phyloP scores from a whole-genome alignment of 176 grass and related monocot genomes.

The Juncus effusus region DNA sequence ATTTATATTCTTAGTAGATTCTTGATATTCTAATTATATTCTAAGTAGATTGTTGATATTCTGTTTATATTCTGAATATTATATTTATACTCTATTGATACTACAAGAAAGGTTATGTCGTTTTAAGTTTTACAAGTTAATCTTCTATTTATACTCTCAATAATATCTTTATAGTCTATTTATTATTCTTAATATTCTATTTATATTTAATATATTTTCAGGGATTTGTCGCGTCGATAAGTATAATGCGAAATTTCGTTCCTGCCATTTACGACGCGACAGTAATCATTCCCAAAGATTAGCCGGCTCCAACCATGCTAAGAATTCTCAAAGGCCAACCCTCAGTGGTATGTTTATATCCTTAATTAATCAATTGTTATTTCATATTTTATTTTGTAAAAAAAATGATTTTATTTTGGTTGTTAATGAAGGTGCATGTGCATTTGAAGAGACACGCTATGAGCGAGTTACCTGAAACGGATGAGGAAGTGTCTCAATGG shows the following conservation, averaged over 20 bases:
- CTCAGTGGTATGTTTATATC: constrained; percentile 62
- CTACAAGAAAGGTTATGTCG: too few species aligned
- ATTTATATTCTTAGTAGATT: too few species aligned
- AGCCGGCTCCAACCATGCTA: constrained; percentile 92
- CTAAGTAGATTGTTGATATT: too few species aligned
- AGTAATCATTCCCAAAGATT: constrained; percentile 86
- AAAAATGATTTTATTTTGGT: neutral
- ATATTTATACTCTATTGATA: too few species aligned
- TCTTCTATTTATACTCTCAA: too few species aligned
- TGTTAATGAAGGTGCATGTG: constrained; percentile 69
- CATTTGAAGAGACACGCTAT: constrained; percentile 76
- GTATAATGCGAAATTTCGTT: constrained; percentile 84
- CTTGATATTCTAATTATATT: too few species aligned
- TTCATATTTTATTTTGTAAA: neutral
- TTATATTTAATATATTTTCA: too few species aligned
- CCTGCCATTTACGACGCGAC: constrained; percentile 93
- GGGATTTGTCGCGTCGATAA: constrained; percentile 96
- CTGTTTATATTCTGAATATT: too few species aligned
- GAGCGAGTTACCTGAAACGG: constrained; percentile 73
- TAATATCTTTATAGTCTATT: too few species aligned
- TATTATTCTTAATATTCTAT: too few species aligned
- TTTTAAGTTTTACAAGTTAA: too few species aligned
- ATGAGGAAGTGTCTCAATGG: constrained; percentile 79
- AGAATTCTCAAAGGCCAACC: constrained; percentile 87
- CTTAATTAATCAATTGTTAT: neutral